Conservation (phyloP, 2,329 filamentous ascomycete genomes). For the Paraphaeosphaeria sporulosa region DNA sequence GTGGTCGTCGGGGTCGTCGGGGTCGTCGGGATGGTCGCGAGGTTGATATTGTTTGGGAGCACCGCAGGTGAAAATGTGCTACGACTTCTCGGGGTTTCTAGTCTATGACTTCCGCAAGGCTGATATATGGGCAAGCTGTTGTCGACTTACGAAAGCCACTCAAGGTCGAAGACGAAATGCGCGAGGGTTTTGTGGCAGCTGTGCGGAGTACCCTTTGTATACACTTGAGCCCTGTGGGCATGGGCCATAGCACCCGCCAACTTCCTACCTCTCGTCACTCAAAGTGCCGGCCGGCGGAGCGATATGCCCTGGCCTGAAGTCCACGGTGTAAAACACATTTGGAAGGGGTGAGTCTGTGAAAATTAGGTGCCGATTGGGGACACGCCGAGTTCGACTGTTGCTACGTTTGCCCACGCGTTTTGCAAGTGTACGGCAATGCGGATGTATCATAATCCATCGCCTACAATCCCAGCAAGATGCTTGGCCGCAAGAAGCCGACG, state of each 20-base stretch:
- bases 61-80: not conserved
- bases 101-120: not conserved
- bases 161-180: no score
- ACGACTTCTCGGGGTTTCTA: not conserved
- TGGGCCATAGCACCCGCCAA: no score
- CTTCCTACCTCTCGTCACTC: no score
- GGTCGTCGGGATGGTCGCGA: not conserved
- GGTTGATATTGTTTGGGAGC: not conserved
- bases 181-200: no score
- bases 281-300: no score
- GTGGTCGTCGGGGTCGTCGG: no score
- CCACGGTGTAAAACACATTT: not conserved
- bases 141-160: no score
- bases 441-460: not conserved
- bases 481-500: not conserved
- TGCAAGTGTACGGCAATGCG: not conserved
- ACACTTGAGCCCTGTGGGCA: no score
- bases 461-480: not conserved
- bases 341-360: not conserved
- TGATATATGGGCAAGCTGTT: not conserved
- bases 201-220: no score
- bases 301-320: no score
- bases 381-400: not conserved
- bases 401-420: not conserved
- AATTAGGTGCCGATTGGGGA: not conserved